Conservation (phyloP, 2,329 filamentous ascomycete genomes). For the Phialemoniopsis sp. region DNA sequence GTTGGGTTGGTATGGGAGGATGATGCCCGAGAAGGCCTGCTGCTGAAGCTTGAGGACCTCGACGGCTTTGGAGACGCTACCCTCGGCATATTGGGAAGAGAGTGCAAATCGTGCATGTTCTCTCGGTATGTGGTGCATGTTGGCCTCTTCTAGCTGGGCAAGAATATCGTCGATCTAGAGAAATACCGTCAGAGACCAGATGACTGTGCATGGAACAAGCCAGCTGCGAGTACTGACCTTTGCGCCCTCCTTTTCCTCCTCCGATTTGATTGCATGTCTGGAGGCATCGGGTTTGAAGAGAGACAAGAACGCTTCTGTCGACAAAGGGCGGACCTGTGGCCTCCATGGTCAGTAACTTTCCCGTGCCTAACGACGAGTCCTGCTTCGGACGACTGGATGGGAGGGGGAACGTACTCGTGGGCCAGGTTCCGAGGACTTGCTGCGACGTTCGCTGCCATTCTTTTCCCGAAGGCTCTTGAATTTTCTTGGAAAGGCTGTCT, state of each 20-base stretch:
- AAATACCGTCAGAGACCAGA: neutral
- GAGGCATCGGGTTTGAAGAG: conserved; percentile 60
- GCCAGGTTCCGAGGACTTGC: conserved; percentile 50
- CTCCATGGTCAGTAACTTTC: conserved; percentile 9
- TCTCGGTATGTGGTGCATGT: conserved; percentile 41
- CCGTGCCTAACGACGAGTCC: neutral
- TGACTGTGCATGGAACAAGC: neutral
- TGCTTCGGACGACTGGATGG: no score
- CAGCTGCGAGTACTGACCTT: conserved; percentile 24
- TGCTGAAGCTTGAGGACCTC: conserved; percentile 75
- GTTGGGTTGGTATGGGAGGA: conserved; percentile 69
- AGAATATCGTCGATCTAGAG: conserved; percentile 35
- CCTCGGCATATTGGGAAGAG: conserved; percentile 60
- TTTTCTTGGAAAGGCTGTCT: conserved; percentile 51
- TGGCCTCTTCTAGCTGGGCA: conserved; percentile 33
- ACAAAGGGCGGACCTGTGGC: conserved; percentile 44
- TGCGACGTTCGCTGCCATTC: conserved; percentile 46
- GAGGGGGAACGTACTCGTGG: conserved; percentile 40
- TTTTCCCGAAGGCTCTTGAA: conserved; percentile 71
- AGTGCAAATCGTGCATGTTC: conserved; percentile 55
- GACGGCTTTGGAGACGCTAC: conserved; percentile 70
- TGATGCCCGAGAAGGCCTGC: conserved; percentile 74
- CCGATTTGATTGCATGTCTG: conserved; percentile 52
- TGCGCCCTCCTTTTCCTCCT: conserved; percentile 38
- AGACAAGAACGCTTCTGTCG: conserved; percentile 54